Evolutionary conservation across 2,329 filamentous ascomycete species (phyloP), one percentile per base, ranked within the genome.

Genomic region (Ophiocordyceps camponoti-floridani): DNA sequence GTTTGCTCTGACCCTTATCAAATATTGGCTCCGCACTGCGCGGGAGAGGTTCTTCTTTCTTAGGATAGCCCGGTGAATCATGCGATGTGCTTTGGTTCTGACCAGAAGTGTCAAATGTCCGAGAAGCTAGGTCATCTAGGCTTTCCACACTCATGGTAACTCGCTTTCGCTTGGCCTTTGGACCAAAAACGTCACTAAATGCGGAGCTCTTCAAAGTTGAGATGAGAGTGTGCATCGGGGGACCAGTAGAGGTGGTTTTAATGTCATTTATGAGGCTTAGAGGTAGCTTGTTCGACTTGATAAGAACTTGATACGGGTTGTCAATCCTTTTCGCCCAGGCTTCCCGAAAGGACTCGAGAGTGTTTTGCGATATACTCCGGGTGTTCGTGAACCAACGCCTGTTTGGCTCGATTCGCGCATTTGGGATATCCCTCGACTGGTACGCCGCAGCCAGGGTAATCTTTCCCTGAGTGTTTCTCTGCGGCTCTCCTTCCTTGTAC

Each of bases 321-420:
- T 80, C 79, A 44, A 84, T 80, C 62, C 88, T 84, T 62, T 94
- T 87, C 40, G 84, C 84, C 64, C 98, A 89, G 26, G 91, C 91
- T 48, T 88, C 82, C 49, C 91, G 79, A 66, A 98, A 98, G 2
- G 84, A 79, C 41, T 75, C 76, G 50, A 96, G 71, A 3, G 86
- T 84, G 59, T 94, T 85, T 60, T 95, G 89, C 1, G 83, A 86
- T 56, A 95, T 94, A 44, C 78, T 74, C 52, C 91, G 72, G 31
- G 89, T 94, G 63, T 95, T 95, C 56, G 82, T 85, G 66, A 98
- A 98, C 91, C 91, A 98, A 66, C 93, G 93, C 56, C 91, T 75
- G 66, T 96, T 93, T 43, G 91, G 91, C 68, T 96, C 89, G 57
- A 96, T 84, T 52, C 88, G 77, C 52, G 89, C 91, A 47, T 73